Evolutionary conservation across 176 grass and related monocot genomes (phyloP), one percentile per base, ranked within the genome.

Genomic region (Rhynchospora breviuscula): DNA sequence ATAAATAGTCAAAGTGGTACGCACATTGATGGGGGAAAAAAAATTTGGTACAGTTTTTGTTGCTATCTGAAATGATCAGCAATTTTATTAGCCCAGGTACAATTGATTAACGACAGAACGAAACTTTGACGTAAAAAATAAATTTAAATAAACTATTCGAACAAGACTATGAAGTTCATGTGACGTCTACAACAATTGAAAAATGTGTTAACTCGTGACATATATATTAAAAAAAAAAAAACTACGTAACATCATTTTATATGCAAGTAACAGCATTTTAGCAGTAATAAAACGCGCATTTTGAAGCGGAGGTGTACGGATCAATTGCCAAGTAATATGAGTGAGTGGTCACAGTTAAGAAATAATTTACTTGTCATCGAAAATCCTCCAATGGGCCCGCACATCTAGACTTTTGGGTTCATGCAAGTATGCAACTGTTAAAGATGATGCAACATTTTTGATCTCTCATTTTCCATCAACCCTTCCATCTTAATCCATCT

Each of bases 401-500:
- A 43, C 43, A 81, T 81, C 54, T 46, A 40, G 79, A 81, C 79
- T 81, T 81, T 81, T 63, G 54, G 48, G 79, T 81, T 7, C 35
- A 63, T 81, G 58, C 58, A 44, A 81, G 33, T 46, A 63, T 81
- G 58, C 58, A 44, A 81, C 58, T 46, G 58, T 81, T 63, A 1
- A 12, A 81, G 59, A 63, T 63, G 57, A 81, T 63, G 53, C n/a
- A 59, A 5, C 58, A 81, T 47, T 77, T 77, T 46, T 46, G 3
- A 47, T 63, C 79, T 63, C 79, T 63, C 79, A 63, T 63, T 81
- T 81, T 81, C 57, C 59, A 23, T 76, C 72, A 76, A 54, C 72
- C 54, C 12, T 22, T 76, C 48, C 48, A 56, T 29, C 47, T 63
- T 57, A 49, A 78, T 78, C 72, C 14, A 63, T 63, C 40, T 48